These are phyloP conservation scores for Talaromyces liani DNA, from an alignment of 495 filamentous ascomycete species.

Conservation along the genomic window DNA sequence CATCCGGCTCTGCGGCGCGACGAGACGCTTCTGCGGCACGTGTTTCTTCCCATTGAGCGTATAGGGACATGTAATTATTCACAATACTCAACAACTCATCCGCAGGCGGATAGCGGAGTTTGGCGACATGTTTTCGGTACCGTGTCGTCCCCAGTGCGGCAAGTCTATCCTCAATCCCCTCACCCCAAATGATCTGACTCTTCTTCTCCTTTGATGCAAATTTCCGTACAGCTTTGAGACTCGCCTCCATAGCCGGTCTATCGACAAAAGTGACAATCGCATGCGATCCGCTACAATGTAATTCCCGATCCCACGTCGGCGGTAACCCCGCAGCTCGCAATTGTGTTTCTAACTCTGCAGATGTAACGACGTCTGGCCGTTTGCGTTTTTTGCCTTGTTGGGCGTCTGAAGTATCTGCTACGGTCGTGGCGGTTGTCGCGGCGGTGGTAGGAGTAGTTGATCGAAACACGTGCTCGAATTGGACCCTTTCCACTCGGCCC, in stretches of 20 bases:
- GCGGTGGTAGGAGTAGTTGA: background rate
- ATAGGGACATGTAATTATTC: conserved; percentile 75
- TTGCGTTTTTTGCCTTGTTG: conserved; percentile 62
- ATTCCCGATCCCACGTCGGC: conserved; percentile 63
- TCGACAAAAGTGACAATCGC: conserved; percentile 82
- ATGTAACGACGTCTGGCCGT: conserved; percentile 32
- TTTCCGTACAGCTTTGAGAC: conserved; percentile 64
- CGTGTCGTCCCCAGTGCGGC: conserved; percentile 52
- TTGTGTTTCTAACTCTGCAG: conserved; percentile 42
- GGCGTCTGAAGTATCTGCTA: conserved; percentile 21
- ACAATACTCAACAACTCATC: conserved; percentile 56
- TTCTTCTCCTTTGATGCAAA: conserved; percentile 30
- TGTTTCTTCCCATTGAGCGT: conserved; percentile 57
- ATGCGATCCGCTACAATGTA: conserved; percentile 64
- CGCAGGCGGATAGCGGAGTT: conserved; percentile 61
- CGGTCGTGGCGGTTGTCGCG: background rate
- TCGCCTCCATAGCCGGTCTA: conserved; percentile 59
- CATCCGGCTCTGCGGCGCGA: conserved; percentile 71
- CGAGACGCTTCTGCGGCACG: conserved; percentile 54
- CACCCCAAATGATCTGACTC: conserved; percentile 50
- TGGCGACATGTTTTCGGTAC: conserved; percentile 58
- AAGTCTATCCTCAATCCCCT: conserved; percentile 45
- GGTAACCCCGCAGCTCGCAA: conserved; percentile 51
- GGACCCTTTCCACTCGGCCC: conserved; percentile 65
- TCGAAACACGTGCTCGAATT: conserved; percentile 48